Conservation (phyloP, 2,329 filamentous ascomycete genomes). For the Pseudocercospora crystallina region DNA sequence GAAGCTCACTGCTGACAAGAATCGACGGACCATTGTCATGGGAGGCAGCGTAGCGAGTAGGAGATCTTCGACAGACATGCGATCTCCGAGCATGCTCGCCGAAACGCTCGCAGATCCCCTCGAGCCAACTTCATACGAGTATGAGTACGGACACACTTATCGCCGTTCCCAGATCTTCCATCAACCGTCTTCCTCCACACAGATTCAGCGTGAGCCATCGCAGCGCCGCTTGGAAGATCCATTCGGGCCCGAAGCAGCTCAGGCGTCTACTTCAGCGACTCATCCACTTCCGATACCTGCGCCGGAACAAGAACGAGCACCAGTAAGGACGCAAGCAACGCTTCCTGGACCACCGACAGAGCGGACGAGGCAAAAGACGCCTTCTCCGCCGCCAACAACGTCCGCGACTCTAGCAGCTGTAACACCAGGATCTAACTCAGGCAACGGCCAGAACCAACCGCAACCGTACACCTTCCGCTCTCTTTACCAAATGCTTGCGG, state of each 20-base stretch:
- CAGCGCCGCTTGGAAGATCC: neutral
- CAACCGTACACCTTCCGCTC: slow-evolving; percentile 34
- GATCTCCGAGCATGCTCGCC: slow-evolving; percentile 37
- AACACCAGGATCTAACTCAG: slow-evolving; percentile 1
- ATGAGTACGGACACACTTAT: slow-evolving; percentile 22
- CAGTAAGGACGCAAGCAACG: neutral
- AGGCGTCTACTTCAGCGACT: neutral
- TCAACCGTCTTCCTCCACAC: slow-evolving; percentile 23
- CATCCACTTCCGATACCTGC: neutral
- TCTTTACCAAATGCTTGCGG: slow-evolving; percentile 39
- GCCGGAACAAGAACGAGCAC: slow-evolving; percentile 5
- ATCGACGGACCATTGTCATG: slow-evolving; percentile 33
- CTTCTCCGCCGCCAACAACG: slow-evolving; percentile 4
- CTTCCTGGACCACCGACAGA: slow-evolving; percentile 2
- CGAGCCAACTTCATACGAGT: slow-evolving; percentile 21
- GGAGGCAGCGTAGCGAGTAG: slow-evolving; percentile 19
- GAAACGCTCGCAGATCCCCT: slow-evolving; percentile 29
- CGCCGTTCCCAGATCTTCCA: slow-evolving; percentile 6
- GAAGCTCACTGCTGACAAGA: slow-evolving; percentile 32
- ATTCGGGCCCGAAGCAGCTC: slow-evolving; percentile 14
- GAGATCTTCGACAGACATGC: slow-evolving; percentile 21
- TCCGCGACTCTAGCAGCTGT: slow-evolving; percentile 15
- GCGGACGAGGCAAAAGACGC: neutral
- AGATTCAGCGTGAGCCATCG: neutral
- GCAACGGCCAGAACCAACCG: slow-evolving; percentile 1